Evolutionary conservation across 768 basidiomycete species (phyloP), one percentile per base, ranked within the genome.

Genomic region (Clavulina sp.): DNA sequence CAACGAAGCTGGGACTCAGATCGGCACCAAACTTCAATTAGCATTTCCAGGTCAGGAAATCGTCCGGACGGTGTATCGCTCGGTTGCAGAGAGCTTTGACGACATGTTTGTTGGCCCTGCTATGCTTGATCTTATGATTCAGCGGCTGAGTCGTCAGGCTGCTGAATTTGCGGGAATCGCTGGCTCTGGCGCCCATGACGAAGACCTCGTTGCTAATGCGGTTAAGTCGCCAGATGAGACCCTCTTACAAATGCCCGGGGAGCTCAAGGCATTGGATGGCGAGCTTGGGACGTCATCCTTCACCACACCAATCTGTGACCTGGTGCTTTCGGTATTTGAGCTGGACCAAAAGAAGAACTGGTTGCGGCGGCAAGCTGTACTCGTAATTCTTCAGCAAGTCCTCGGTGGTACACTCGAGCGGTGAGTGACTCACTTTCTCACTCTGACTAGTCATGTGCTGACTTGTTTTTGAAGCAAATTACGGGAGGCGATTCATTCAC

Each of bases 31-130:
- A 61, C 66, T 7, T 4, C 64, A 67, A 13, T 61, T 28, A 28
- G 38, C 70, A 0, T 80, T 81, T 59, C 77, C 80, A 19, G 80
- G 81, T 4, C 77, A 77, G 13, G 79, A 78, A 52, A 71, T 95
- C 33, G 85, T 96, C 50, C 80, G 81, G 51, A 82, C 79, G 23
- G 75, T 99, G 52, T 97, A 93, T 62, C 80, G 82, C 29, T 86
- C 88, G 24, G 85, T 99, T 43, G 77, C 93, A 4, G 85, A 87
- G 56, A 91, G 89, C 62, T 81, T 97, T 59, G 95, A 99, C 63
- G 95, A 97, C 64, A 87, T 95, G 75, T 81, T 93, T 66, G 88
- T 93, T 57, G 91, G 87, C 2, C 92, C 85, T 2, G 91, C 88
- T 0, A 91, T 95, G 87, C 67, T 96, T 41, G 91, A 96, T 62